phyloP scores from a whole-genome alignment of 2,329 filamentous ascomycete genomes.

The Fusarium haematococcum region DNA sequence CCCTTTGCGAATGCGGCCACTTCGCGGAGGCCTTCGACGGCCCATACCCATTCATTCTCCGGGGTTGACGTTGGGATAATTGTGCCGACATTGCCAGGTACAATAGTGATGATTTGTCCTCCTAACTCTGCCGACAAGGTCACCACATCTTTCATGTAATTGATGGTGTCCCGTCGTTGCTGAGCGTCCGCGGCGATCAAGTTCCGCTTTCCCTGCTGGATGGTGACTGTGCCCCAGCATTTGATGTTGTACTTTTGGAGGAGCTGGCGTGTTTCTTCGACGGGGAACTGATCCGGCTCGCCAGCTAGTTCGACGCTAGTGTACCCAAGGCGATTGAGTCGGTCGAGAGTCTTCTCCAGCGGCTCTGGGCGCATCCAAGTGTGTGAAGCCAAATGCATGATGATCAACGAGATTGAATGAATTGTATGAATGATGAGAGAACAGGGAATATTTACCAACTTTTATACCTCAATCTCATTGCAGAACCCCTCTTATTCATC shows the following conservation, averaged over 20 bases:
- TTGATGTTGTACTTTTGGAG: constrained; percentile 26
- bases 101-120: constrained; percentile 18
- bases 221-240: constrained; percentile 37
- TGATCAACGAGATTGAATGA: neutral
- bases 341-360: constrained; percentile 28
- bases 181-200: constrained; percentile 29
- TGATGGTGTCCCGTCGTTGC: constrained; percentile 18
- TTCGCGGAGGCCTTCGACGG: constrained; percentile 25
- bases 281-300: constrained; percentile 16
- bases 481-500: neutral
- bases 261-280: constrained; percentile 11
- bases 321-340: constrained; percentile 25
- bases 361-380: constrained; percentile 39
- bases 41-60: constrained; percentile 35
- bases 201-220: constrained; percentile 31
- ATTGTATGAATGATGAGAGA: neutral
- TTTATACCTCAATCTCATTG: neutral
- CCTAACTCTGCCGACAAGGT: constrained; percentile 25
- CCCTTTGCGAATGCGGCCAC: constrained; percentile 21
- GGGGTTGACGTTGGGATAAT: constrained; percentile 23
- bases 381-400: constrained; percentile 36
- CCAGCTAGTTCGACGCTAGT: constrained; percentile 32
- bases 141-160: constrained; percentile 36
- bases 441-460: neutral
- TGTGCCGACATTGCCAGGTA: constrained; percentile 29